Percentiles rank a stretch among this genome's conserved stretches.
phyloP scores from a whole-genome alignment of 2,329 filamentous ascomycete species.

The Seiridium cupressi region DNA sequence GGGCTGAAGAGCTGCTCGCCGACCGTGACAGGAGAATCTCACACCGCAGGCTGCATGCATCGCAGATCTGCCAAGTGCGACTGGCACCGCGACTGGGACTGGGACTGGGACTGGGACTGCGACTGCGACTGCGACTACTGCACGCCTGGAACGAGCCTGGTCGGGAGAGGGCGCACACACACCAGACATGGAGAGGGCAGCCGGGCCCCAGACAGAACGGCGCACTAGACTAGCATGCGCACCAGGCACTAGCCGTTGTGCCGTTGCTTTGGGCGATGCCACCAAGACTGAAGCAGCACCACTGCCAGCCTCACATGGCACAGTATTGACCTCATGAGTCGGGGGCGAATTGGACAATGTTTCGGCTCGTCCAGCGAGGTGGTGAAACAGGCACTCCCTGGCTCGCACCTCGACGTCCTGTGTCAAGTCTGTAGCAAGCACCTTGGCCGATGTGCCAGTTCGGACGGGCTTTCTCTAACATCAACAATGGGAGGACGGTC shows the following conservation, averaged over 20 bases:
- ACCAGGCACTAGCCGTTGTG: background rate
- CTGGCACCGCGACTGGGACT: background rate
- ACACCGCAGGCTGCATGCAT: background rate
- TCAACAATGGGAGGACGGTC: no score
- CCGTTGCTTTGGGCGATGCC: background rate
- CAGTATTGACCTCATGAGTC: background rate
- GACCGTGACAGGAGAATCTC: background rate
- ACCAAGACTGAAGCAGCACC: background rate
- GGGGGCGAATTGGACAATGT: constrained; percentile 2
- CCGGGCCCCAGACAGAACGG: no score
- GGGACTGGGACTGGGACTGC: background rate
- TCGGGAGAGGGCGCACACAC: no score
- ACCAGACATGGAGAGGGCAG: no score
- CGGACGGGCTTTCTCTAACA: no score
- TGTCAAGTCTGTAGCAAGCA: constrained; percentile 5
- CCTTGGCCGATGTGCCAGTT: background rate
- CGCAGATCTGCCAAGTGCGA: background rate
- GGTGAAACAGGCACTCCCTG: constrained; percentile 1
- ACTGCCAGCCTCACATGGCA: background rate
- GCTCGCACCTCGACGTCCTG: background rate
- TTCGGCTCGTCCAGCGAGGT: constrained; percentile 5
- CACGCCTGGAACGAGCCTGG: background rate
- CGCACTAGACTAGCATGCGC: no score
- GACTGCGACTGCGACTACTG: background rate
- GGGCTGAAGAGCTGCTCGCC: no score